A percentile compares a stretch with the other conserved stretches of the same genome.
phyloP scores from a whole-genome alignment of 495 filamentous ascomycete species.

The Podospora conica region DNA sequence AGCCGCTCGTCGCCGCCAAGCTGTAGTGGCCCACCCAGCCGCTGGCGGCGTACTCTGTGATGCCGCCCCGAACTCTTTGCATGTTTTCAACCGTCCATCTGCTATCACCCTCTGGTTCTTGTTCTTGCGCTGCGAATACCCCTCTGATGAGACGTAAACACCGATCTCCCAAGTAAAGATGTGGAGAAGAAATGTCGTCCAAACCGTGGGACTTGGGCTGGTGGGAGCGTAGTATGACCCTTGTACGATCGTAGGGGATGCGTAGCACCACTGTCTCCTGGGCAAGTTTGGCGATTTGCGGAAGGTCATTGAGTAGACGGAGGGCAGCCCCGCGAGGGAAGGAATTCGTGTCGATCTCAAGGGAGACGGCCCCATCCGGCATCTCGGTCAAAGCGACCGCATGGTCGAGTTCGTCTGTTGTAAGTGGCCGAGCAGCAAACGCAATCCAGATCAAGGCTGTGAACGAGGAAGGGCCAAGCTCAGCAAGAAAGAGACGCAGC shows the following conservation, averaged over 20 bases:
- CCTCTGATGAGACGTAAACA: no score
- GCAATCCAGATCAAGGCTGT: not conserved
- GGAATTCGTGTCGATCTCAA: not conserved
- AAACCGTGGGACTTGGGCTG: no score
- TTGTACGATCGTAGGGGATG: not conserved
- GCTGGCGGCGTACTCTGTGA: not conserved
- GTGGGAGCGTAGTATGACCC: no score
- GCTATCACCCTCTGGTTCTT: no score
- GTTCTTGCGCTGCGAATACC: no score
- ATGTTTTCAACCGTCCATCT: no score
- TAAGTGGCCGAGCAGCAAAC: not conserved
- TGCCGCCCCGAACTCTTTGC: not conserved
- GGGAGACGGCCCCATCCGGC: not conserved
- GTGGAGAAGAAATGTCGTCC: no score
- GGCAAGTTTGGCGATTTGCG: not conserved
- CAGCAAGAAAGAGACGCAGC: not conserved
- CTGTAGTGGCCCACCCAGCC: not conserved
- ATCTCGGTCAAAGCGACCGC: not conserved
- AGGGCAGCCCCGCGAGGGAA: not conserved
- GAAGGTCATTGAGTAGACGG: not conserved
- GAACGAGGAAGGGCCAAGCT: not conserved
- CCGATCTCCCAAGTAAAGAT: no score
- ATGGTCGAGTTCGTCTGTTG: not conserved
- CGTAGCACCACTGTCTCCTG: not conserved
- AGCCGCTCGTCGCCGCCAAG: not conserved